Percentiles rank a stretch among this genome's conserved stretches.
phyloP scores from a whole-genome alignment of 2,329 filamentous ascomycete genomes.

The Chaetomium sp. region DNA sequence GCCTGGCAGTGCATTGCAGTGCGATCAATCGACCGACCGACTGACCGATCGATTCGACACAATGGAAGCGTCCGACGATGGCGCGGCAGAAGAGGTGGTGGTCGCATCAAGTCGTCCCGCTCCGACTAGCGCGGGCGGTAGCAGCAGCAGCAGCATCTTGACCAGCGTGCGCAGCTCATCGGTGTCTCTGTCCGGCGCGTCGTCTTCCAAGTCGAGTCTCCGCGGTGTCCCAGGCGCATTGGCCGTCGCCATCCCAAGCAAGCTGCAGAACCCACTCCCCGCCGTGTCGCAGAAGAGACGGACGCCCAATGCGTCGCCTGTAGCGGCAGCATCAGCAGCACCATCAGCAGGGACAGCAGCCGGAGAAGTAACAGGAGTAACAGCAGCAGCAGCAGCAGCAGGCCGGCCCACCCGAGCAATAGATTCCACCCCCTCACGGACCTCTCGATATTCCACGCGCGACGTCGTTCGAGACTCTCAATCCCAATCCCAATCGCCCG shows the following conservation, averaged over 20 bases:
- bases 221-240: no score
- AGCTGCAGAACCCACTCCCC: slow-evolving; percentile 5
- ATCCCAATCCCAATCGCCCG: slow-evolving; percentile 18
- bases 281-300: background rate
- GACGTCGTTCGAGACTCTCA: slow-evolving; percentile 16
- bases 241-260: background rate
- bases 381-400: background rate
- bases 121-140: background rate
- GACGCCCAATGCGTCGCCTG: slow-evolving; percentile 6
- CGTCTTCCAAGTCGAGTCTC: no score
- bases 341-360: no score
- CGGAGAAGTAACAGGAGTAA: no score
- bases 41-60: slow-evolving; percentile 14
- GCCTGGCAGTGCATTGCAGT: background rate
- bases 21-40: slow-evolving; percentile 1
- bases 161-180: background rate
- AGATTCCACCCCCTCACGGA: slow-evolving; percentile 16
- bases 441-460: background rate
- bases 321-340: no score
- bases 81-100: slow-evolving; percentile 9
- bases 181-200: background rate
- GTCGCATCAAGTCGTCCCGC: background rate
- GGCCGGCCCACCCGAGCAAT: background rate
- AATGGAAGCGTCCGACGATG: slow-evolving; percentile 9
- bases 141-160: background rate